Conservation (phyloP, 1,284 basidiomycete genomes). For the Golubevia sp. region DNA sequence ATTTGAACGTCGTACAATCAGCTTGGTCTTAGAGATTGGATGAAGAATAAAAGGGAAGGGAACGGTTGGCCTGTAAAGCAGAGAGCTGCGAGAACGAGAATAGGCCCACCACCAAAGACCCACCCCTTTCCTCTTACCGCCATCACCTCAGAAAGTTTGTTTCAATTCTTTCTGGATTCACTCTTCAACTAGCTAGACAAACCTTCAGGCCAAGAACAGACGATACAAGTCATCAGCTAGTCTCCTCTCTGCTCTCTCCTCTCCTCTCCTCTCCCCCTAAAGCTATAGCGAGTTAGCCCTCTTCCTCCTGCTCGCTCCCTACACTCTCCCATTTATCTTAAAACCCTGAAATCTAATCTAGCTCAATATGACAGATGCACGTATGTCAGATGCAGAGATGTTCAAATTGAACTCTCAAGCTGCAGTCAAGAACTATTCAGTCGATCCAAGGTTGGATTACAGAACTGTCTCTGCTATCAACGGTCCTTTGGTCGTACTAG, state of each 20-base stretch:
- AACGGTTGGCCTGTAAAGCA: no score
- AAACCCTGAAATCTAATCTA: not conserved
- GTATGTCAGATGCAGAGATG: not conserved
- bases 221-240: not conserved
- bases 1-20: no score
- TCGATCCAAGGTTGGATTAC: constrained; percentile 78
- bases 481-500: constrained; percentile 80
- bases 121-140: no score
- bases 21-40: no score
- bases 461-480: constrained; percentile 66
- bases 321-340: not conserved
- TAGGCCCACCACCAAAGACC: no score
- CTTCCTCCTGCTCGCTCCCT: not conserved
- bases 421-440: constrained; percentile 65
- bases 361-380: not conserved
- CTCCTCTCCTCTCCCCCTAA: not conserved
- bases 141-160: no score
- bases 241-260: not conserved
- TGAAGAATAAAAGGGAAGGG: no score
- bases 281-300: not conserved
- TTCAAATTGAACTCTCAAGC: constrained; percentile 56
- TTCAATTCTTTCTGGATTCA: no score
- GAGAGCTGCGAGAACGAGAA: no score
- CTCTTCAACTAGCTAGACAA: no score
- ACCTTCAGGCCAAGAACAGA: no score